A percentile compares a stretch with the other conserved stretches of the same genome.
These are phyloP conservation scores for Rutstroemia sp. DNA, from an alignment of 2,329 filamentous ascomycete genomes.

Conservation along the genomic window DNA sequence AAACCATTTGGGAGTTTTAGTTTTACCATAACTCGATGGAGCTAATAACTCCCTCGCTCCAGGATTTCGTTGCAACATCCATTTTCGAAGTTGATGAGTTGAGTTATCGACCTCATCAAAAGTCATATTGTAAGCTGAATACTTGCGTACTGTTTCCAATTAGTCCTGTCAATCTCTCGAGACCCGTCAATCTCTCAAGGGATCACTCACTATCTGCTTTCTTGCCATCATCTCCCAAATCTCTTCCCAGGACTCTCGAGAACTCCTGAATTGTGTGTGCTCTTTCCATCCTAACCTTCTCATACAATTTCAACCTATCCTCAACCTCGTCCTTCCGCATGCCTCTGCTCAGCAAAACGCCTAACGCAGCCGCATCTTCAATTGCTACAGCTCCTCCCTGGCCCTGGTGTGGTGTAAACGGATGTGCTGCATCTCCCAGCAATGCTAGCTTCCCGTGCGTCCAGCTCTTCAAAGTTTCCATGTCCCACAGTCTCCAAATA, in stretches of 20 bases:
- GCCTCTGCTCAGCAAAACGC: slow-evolving; percentile 44
- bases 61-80: slow-evolving; percentile 33
- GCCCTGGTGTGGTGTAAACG: slow-evolving; percentile 58
- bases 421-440: slow-evolving; percentile 61
- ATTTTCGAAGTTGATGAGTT: slow-evolving; percentile 38
- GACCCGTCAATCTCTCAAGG: slow-evolving; percentile 23
- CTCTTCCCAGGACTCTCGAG: slow-evolving; percentile 44
- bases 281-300: slow-evolving; percentile 49
- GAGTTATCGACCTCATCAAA: slow-evolving; percentile 47
- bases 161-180: too few species aligned
- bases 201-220: slow-evolving; percentile 39
- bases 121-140: slow-evolving; percentile 39
- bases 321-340: slow-evolving; percentile 39
- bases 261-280: slow-evolving; percentile 50
- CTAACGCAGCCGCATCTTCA: slow-evolving; percentile 56
- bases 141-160: slow-evolving; percentile 10
- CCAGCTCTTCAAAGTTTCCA: slow-evolving; percentile 51
- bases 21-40: slow-evolving; percentile 37
- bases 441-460: slow-evolving; percentile 45
- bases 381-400: slow-evolving; percentile 58
- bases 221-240: slow-evolving; percentile 32
- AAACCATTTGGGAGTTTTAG: slow-evolving; percentile 25
- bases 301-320: slow-evolving; percentile 50
- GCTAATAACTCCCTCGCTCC: too few species aligned
- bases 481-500: slow-evolving; percentile 55